Evolutionary conservation across 352 stramenopile species (phyloP).

Genomic region (Globisporangium echinulatum): DNA sequence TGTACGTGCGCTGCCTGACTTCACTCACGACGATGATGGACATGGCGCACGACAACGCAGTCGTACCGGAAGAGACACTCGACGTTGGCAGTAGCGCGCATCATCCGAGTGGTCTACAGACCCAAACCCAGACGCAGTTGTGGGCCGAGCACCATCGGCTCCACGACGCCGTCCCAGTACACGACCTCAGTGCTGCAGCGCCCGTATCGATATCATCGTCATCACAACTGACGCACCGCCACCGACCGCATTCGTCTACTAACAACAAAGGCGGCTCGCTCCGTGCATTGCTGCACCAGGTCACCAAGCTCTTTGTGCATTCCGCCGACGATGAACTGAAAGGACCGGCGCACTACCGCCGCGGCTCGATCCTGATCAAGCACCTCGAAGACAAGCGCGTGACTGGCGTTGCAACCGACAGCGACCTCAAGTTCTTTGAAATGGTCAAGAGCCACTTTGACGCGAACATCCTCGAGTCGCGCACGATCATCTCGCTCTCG

Average conservation of each 20-base stretch:
- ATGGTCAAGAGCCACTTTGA: slow-evolving; percentile 69
- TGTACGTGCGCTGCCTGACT: no score
- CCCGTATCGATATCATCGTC: slow-evolving; percentile 2
- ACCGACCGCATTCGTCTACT: not conserved
- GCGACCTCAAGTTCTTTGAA: slow-evolving; percentile 80
- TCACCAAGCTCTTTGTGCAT: slow-evolving; percentile 33
- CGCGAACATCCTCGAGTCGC: slow-evolving; percentile 63
- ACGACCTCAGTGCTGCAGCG: slow-evolving; percentile 4
- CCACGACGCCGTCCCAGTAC: not conserved
- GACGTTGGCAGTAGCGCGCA: not conserved
- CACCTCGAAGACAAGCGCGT: slow-evolving; percentile 65
- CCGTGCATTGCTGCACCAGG: slow-evolving; percentile 23
- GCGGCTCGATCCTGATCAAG: slow-evolving; percentile 64
- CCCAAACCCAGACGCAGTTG: not conserved
- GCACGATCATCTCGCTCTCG: slow-evolving; percentile 68
- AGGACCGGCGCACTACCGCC: slow-evolving; percentile 51
- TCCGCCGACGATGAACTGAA: slow-evolving; percentile 28
- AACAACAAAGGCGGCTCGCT: slow-evolving; percentile 15
- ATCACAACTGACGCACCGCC: not conserved
- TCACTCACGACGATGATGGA: slow-evolving; percentile 10
- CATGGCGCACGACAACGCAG: slow-evolving; percentile 12
- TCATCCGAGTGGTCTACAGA: not conserved
- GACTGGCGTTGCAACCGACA: slow-evolving; percentile 47
- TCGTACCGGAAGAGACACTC: slow-evolving; percentile 12
- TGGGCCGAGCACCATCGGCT: slow-evolving; percentile 3